These are phyloP conservation scores for Salix suchowensis DNA, from an alignment of 345 rosid species.

Conservation along the genomic window DNA sequence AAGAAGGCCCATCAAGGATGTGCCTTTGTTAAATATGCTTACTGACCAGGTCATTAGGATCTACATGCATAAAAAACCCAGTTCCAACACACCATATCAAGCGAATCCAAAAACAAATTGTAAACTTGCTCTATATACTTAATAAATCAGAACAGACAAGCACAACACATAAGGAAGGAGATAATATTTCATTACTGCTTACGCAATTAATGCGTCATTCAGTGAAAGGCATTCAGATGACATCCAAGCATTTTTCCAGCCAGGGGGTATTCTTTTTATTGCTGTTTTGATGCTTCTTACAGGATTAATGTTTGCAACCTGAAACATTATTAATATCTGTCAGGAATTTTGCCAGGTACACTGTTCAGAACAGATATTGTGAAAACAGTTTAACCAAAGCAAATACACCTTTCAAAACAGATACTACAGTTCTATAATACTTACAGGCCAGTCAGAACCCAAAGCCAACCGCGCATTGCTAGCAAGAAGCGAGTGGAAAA, in stretches of 20 bases:
- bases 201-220: constrained; percentile 61
- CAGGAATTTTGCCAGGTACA: not conserved
- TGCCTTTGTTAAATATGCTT: no score
- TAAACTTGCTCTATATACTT: no score
- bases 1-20: no score
- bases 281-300: constrained; percentile 61
- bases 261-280: constrained; percentile 67
- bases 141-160: constrained; percentile 5
- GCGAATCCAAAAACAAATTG: no score
- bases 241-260: constrained; percentile 70
- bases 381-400: not conserved
- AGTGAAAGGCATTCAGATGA: constrained; percentile 68
- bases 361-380: not conserved
- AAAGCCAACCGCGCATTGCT: constrained; percentile 62
- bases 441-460: constrained; percentile 99
- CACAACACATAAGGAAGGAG: not conserved
- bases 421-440: constrained; percentile 10
- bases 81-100: not conserved
- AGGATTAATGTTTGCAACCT: constrained; percentile 73
- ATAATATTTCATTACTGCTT: constrained; percentile 23
- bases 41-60: no score
- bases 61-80: no score
- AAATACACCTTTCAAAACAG: not conserved
- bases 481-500: constrained; percentile 53
- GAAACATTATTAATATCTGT: constrained; percentile 9